phyloP scores from a whole-genome alignment of 2,329 filamentous ascomycete species.

The Proliferodiscus dingleyae region DNA sequence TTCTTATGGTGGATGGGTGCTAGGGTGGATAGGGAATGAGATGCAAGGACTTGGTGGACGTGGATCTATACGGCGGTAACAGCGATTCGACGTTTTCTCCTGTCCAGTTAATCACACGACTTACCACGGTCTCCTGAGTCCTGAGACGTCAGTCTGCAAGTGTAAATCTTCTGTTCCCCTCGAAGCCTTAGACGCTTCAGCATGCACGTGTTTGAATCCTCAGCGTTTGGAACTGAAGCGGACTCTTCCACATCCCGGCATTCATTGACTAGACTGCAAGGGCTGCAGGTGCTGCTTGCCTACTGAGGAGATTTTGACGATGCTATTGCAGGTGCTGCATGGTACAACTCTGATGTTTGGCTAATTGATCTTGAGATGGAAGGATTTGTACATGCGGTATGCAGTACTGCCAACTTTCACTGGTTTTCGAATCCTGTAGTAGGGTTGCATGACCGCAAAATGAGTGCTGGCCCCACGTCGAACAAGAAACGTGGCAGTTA shows the following conservation, averaged over 20 bases:
- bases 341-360: too few species aligned
- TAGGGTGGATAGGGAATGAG: neutral
- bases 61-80: neutral
- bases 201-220: neutral
- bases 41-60: neutral
- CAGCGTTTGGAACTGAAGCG: too few species aligned
- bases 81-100: neutral
- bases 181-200: neutral
- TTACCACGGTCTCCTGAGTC: neutral
- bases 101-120: neutral
- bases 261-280: too few species aligned
- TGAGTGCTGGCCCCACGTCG: neutral
- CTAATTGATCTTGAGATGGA: too few species aligned
- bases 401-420: too few species aligned
- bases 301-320: too few species aligned
- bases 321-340: too few species aligned
- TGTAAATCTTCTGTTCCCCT: neutral
- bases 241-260: too few species aligned
- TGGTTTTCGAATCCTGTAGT: neutral
- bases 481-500: neutral
- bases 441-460: neutral
- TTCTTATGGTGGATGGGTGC: neutral
- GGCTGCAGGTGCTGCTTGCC: too few species aligned
- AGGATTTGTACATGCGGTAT: too few species aligned
- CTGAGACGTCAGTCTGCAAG: too few species aligned